Evolutionary conservation across 2,329 filamentous ascomycete species (phyloP).

Genomic region (Alternaria rosae): DNA sequence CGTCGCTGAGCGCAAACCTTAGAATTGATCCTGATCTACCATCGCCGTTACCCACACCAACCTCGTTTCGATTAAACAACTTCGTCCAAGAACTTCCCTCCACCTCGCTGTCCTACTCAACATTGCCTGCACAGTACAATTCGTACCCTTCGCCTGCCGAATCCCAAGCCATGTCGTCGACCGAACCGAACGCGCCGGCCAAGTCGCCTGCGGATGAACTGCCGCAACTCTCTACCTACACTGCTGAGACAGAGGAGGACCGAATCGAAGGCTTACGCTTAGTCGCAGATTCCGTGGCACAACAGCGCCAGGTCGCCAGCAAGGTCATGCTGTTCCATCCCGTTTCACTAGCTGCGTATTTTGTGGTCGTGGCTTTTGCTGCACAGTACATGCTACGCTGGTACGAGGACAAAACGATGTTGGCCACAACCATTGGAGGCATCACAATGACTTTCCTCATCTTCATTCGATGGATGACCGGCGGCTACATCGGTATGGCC

Average conservation of each 20-base stretch:
- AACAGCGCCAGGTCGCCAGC: conserved; percentile 76
- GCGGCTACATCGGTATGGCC: conserved; percentile 69
- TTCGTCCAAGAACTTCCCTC: conserved; percentile 63
- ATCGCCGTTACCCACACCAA: conserved; percentile 70
- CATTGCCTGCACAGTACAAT: conserved; percentile 48
- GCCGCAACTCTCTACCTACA: conserved; percentile 69
- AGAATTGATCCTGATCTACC: conserved; percentile 67
- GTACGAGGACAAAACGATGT: conserved; percentile 61
- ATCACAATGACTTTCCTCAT: conserved; percentile 70
- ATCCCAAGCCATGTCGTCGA: conserved; percentile 48
- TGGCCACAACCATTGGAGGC: conserved; percentile 66
- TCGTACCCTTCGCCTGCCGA: conserved; percentile 47
- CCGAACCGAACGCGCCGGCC: conserved; percentile 31
- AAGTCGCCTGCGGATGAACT: conserved; percentile 41
- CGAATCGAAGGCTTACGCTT: conserved; percentile 73
- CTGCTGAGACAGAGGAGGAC: conserved; percentile 61
- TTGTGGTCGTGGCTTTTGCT: conserved; percentile 51
- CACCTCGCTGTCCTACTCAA: conserved; percentile 55
- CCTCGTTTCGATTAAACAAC: conserved; percentile 57
- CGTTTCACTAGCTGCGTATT: conserved; percentile 47
- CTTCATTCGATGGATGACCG: conserved; percentile 66
- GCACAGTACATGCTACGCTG: conserved; percentile 52
- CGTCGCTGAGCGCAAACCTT: conserved; percentile 80
- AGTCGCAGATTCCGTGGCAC: conserved; percentile 80
- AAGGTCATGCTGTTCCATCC: conserved; percentile 59